Base-by-base conservation (phyloP, 495 filamentous ascomycete species). In the Rusavskia elegans region DNA sequence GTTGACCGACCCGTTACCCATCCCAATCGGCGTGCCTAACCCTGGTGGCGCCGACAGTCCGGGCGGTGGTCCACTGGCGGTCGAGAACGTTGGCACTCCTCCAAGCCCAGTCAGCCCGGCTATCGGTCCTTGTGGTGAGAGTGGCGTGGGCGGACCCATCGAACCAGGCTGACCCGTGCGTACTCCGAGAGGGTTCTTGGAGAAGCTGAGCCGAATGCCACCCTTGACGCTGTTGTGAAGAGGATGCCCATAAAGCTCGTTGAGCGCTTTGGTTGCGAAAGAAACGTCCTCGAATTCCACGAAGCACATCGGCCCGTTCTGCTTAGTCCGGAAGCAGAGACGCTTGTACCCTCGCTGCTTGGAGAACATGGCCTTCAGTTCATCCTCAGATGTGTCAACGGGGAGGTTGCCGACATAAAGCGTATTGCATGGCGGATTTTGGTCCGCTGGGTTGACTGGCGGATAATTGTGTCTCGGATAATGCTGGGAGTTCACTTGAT, bases 261-360 rank as follows among this genome's bases (percentile, higher is more conserved):
- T 85, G 9, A 97, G 73, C 0, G 90, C 84, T 63, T 93, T 94
- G 52, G 92, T 96, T 8, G 92, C 92, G 62, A 88, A 92, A 21
- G 84, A 83, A 40, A 95, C 79, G 62, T 98, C 89, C 59, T 97
- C 92, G 62, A 97, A 98, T 65, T 98, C 93, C 39, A 98, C 92
- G 60, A 97, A 97, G 61, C 92, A 97, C 93, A 97, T 97, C 13
- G 93, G 92, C 0, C 93, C 93, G 60, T 97, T 95, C 57, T 89
- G 85, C 68, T 98, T 98, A 49, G 90, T 95, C n/a, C 93, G 79
- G 70, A 95, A 95, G 61, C 89, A 96, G 5, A 98, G 81, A 37
- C 92, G 76, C 70, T 94, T 98, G 66, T 97, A 98, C 16, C 92
- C 92, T 35, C 89, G 85, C 58, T 93, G 86, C 65, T 90, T 92